Evolutionary conservation across 1,139 yeast genomes (phyloP), one percentile per base, ranked within the genome.

Genomic region (Petasospora rhodanensis): DNA sequence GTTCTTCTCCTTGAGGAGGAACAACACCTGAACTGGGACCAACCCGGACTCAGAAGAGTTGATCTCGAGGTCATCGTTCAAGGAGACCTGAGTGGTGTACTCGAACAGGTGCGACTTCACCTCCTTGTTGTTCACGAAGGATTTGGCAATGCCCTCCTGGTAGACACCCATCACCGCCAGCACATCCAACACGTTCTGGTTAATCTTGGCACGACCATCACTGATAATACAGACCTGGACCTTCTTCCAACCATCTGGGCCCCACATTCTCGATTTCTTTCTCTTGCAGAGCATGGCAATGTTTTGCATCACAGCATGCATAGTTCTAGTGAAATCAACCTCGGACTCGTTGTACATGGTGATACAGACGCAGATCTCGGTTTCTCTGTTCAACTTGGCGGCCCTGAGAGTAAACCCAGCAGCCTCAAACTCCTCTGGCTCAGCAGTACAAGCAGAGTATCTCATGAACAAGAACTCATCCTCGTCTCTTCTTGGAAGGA

Each of bases 281-380:
- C 97, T 75, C 12, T 81, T 74, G 54, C 95, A 79, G 34, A 91
- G 66, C 51, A 87, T 93, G 3, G 95, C 85, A 43, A 91, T 76
- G 58, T 91, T 91, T 49, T 79, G 82, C 85, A 89, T 85, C 14
- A 89, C 91, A 0, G 95, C 82, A 56, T 91, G 95, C 73, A 91
- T 69, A 0, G 97, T 91, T 59, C 97, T 75, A 1, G 96, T 85
- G 56, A 91, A 76, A 2, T 93, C 72, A 38, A 70, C 68, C 55
- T 87, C 96, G 56, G 84, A 95, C 61, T 91, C 98, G 55, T 91
- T 91, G 64, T 89, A 91, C 96, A 91, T 87, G 29, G 97, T 89
- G 42, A 91, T 75, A 61, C 96, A 87, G 31, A 89, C 73, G 27
- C 84, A 86, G 32, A 91, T 65, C 59, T 91, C 96, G 15, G 93